Percentiles rank a stretch among this genome's conserved stretches.
phyloP scores from a whole-genome alignment of 1,284 basidiomycete species.

The Ganoderma lucidum region DNA sequence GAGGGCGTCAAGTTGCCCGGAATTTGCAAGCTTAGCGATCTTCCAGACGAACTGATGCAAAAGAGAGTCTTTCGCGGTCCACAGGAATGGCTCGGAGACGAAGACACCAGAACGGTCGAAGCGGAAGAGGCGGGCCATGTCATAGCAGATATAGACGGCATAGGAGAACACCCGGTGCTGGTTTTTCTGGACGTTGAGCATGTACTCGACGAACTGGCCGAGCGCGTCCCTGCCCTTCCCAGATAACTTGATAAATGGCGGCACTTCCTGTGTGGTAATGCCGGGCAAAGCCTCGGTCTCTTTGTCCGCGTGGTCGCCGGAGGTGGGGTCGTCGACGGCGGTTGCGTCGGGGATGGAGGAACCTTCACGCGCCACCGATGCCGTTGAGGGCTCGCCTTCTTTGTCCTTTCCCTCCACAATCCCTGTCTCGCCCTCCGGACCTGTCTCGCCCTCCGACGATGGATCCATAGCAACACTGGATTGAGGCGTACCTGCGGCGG shows the following conservation, averaged over 20 bases:
- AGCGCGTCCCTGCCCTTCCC: background rate
- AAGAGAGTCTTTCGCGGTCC: background rate
- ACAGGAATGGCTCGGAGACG: slow-evolving; percentile 21
- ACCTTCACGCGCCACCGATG: no score
- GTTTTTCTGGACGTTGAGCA: background rate
- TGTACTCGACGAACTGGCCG: background rate
- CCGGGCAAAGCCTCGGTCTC: no score
- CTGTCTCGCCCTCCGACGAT: no score
- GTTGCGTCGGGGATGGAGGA: no score
- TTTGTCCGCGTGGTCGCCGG: no score
- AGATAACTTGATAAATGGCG: background rate
- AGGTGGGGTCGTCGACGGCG: no score
- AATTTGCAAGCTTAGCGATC: slow-evolving; percentile 13
- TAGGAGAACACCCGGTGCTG: background rate
- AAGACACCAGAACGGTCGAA: slow-evolving; percentile 21
- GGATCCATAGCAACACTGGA: no score
- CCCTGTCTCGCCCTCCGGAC: no score
- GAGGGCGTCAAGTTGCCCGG: background rate
- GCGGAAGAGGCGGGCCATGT: slow-evolving; percentile 11
- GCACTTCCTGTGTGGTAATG: no score
- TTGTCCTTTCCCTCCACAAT: no score
- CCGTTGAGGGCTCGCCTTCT: no score
- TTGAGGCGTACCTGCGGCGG: no score
- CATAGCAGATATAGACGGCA: background rate
- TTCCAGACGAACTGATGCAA: slow-evolving; percentile 26